These are phyloP conservation scores for Aspergillus sergii DNA, from an alignment of 2,329 filamentous ascomycete genomes.

Conservation along the genomic window DNA sequence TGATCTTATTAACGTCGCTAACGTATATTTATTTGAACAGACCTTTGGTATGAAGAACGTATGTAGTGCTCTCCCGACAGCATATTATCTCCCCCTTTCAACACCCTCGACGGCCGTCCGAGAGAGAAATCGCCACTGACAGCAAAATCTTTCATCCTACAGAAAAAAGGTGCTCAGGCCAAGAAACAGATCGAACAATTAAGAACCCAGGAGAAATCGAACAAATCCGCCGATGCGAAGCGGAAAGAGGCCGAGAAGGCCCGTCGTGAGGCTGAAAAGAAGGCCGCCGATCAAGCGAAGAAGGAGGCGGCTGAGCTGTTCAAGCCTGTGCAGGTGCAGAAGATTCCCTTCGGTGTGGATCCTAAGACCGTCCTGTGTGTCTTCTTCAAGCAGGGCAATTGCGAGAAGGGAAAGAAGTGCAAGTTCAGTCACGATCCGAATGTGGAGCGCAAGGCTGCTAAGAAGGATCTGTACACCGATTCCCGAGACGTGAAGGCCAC, in stretches of 20 bases:
- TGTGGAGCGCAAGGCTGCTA: constrained; percentile 87
- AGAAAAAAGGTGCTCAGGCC: constrained; percentile 88
- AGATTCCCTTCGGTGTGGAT: constrained; percentile 95
- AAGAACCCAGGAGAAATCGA: constrained; percentile 69
- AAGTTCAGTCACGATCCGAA: constrained; percentile 94
- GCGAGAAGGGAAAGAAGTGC: constrained; percentile 96
- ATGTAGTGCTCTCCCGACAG: constrained; percentile 29
- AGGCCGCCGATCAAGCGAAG: constrained; percentile 81
- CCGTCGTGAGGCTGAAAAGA: constrained; percentile 81
- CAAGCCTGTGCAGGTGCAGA: constrained; percentile 93
- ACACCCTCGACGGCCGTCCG: constrained; percentile 9
- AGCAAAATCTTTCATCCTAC: constrained; percentile 13
- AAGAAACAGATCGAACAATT: constrained; percentile 91
- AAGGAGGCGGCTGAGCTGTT: constrained; percentile 79
- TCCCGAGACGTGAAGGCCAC: constrained; percentile 68
- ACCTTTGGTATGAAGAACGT: constrained; percentile 99
- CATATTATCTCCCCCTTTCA: background rate
- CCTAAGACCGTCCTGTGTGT: constrained; percentile 96
- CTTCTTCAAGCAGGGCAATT: constrained; percentile 96
- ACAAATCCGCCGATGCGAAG: constrained; percentile 86
- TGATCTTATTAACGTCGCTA: background rate
- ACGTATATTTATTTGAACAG: constrained; percentile 30
- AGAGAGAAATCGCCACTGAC: constrained; percentile 21
- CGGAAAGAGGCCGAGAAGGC: constrained; percentile 68
- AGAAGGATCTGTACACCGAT: constrained; percentile 90